Base-by-base conservation (phyloP, 2,329 filamentous ascomycete genomes). In the Samsoniella hepiali region DNA sequence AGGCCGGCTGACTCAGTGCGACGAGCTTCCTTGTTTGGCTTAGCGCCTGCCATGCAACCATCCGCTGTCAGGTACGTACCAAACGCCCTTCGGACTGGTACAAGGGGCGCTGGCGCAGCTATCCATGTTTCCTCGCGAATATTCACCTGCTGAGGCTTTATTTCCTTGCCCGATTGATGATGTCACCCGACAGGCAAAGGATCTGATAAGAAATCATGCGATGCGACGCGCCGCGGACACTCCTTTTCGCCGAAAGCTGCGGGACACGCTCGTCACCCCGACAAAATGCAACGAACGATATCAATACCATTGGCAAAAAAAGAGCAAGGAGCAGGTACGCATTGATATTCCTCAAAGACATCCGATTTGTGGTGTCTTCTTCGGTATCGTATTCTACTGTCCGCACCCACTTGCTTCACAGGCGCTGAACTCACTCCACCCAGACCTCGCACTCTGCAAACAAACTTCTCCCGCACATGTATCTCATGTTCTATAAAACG, bases 391-490 rank as follows among this genome's bases (percentile, higher is more conserved):
- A 9, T 38, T 10, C 36, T 10, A 38, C 9, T 45, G 42, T 15
- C 42, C 15, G 3, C 42, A 22, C 17, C 22, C 15, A 13, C 31
- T 22, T 13, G 55, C 36, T 47, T 44, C 9, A 45, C 27, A 31
- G 11, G 29, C 1, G 45, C 27, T 10, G 38, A 44, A 27, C 42
- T 40, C 15, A 45, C 55, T 29, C 64, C 58, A 62, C 68, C 68
- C 1, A 67, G 31, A 69, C 65, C 42, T 65, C 36, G 32, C 67
- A 69, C 60, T 68, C 67, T 3, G 53, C 38, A 40, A 15, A 4
- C 60, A 58, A 65, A 67, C 1, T 67, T 32, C 13, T 38, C 31
- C 3, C 34, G 22, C 2, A 45, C 34, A 7, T 36, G 34, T 9
- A 54, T 55, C 6, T 3, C 27, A 3, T 56, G 34, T 10, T 56